Percentiles rank a stretch among this genome's conserved stretches.
These are phyloP conservation scores for Alternaria novae-zelandiae DNA, from an alignment of 2,329 filamentous ascomycete genomes.

Conservation along the genomic window DNA sequence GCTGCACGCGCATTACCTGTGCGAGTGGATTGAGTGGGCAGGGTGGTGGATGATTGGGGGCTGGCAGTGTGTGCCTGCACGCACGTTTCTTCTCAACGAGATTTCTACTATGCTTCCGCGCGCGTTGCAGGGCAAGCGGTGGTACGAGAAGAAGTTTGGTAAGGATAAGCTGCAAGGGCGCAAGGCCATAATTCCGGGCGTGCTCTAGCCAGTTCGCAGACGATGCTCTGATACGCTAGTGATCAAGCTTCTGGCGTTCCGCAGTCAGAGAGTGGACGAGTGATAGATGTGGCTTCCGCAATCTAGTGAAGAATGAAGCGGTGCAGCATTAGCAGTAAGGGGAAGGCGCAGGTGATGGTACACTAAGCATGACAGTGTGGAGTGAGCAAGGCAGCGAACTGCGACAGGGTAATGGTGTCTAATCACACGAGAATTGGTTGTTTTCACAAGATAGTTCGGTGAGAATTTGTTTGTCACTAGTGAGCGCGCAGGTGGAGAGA, in stretches of 20 bases:
- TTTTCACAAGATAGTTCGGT: background rate
- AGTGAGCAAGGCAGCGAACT: background rate
- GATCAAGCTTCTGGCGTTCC: background rate
- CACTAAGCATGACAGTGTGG: constrained; percentile 15
- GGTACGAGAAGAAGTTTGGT: constrained; percentile 91
- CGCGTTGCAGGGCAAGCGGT: constrained; percentile 78
- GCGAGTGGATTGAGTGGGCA: constrained; percentile 95
- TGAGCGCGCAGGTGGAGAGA: constrained; percentile 1
- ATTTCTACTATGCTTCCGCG: constrained; percentile 88
- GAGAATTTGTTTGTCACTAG: constrained; percentile 1
- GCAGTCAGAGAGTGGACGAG: background rate
- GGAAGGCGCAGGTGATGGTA: background rate
- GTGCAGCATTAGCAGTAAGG: constrained; percentile 2
- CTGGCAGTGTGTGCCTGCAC: constrained; percentile 72
- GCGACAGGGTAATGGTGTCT: constrained; percentile 1
- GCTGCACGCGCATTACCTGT: constrained; percentile 92
- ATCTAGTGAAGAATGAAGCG: background rate
- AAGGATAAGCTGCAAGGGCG: constrained; percentile 76
- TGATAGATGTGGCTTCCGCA: background rate
- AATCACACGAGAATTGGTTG: background rate
- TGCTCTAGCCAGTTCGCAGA: constrained; percentile 49
- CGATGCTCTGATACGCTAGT: background rate
- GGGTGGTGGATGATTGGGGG: constrained; percentile 82
- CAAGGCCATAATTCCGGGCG: constrained; percentile 73
- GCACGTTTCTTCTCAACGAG: constrained; percentile 85